These are phyloP conservation scores for Xylariaceae sp. DNA, from an alignment of 2,329 filamentous ascomycete genomes.

Conservation along the genomic window DNA sequence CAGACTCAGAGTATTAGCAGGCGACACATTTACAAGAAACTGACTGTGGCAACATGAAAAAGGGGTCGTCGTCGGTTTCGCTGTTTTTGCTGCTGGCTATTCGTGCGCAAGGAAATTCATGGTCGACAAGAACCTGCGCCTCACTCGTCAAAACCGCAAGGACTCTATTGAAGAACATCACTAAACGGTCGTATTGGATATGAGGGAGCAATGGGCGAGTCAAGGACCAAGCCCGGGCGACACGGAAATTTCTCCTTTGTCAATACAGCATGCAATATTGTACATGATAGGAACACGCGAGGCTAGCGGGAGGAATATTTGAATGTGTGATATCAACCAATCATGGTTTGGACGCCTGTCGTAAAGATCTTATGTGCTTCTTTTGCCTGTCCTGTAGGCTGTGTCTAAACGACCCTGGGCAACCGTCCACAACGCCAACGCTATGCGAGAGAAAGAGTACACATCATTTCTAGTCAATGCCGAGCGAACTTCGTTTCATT, in stretches of 20 bases:
- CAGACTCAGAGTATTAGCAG: neutral
- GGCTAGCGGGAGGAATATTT: conserved; percentile 22
- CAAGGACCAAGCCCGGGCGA: conserved; percentile 13
- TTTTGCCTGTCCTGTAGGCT: conserved; percentile 20
- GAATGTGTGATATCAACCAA: conserved; percentile 27
- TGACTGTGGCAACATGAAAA: conserved; percentile 5
- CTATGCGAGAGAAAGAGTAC: conserved; percentile 31
- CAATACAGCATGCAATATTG: conserved; percentile 25
- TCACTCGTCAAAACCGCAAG: conserved; percentile 63
- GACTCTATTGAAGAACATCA: conserved; percentile 34
- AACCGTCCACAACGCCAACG: conserved; percentile 31
- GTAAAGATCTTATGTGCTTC: conserved; percentile 19
- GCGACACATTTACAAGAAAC: neutral
- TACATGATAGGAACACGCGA: conserved; percentile 29
- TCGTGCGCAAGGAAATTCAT: conserved; percentile 76
- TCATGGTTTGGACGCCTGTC: conserved; percentile 27
- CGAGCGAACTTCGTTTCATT: conserved; percentile 42
- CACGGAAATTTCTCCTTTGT: conserved; percentile 20
- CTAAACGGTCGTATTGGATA: conserved; percentile 25
- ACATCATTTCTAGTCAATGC: conserved; percentile 22
- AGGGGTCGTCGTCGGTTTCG: conserved; percentile 86
- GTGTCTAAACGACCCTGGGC: conserved; percentile 15
- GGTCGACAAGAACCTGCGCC: conserved; percentile 88
- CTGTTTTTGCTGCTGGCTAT: conserved; percentile 76
- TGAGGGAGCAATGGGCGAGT: conserved; percentile 18